These are phyloP conservation scores for Lavandula angustifolia DNA, from an alignment of 257 asterid genomes.

Conservation along the genomic window DNA sequence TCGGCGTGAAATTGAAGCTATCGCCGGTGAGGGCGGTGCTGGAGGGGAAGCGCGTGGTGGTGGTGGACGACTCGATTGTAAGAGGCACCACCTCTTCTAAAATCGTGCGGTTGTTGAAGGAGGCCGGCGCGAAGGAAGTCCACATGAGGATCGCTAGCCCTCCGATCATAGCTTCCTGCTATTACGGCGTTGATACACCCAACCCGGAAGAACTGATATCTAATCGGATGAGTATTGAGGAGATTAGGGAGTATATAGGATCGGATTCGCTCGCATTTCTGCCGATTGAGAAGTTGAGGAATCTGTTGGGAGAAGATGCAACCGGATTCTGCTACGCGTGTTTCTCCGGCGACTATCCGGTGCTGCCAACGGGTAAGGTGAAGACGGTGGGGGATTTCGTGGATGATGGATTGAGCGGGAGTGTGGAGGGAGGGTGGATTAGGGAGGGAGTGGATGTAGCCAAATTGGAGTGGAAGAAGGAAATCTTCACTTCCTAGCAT, in stretches of 20 bases:
- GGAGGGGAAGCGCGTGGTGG: conserved; percentile 95
- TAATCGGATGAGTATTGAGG: conserved; percentile 68
- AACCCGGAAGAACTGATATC: conserved; percentile 77
- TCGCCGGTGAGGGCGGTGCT: conserved; percentile 83
- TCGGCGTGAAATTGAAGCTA: conserved; percentile 86
- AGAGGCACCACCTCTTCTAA: conserved; percentile 91
- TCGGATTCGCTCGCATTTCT: conserved; percentile 82
- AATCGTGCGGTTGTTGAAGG: conserved; percentile 81
- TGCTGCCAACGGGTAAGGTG: conserved; percentile 72
- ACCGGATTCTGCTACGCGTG: conserved; percentile 70
- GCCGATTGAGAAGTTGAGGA: conserved; percentile 55
- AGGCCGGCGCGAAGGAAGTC: conserved; percentile 88
- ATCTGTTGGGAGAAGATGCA: conserved; percentile 44
- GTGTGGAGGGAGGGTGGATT: conserved; percentile 65
- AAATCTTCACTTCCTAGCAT: conserved; percentile 29
- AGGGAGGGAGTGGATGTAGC: conserved; percentile 28
- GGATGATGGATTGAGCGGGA: conserved; percentile 85
- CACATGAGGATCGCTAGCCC: conserved; percentile 98
- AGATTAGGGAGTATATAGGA: conserved; percentile 74
- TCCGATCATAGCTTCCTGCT: conserved; percentile 80
- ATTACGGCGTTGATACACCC: conserved; percentile 90
- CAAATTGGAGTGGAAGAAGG: conserved; percentile 32
- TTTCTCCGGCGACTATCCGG: conserved; percentile 78
- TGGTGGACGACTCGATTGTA: conserved; percentile 93
- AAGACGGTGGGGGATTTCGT: conserved; percentile 83